phyloP scores from a whole-genome alignment of 2,329 filamentous ascomycete species.

The Ampelomyces quisqualis region DNA sequence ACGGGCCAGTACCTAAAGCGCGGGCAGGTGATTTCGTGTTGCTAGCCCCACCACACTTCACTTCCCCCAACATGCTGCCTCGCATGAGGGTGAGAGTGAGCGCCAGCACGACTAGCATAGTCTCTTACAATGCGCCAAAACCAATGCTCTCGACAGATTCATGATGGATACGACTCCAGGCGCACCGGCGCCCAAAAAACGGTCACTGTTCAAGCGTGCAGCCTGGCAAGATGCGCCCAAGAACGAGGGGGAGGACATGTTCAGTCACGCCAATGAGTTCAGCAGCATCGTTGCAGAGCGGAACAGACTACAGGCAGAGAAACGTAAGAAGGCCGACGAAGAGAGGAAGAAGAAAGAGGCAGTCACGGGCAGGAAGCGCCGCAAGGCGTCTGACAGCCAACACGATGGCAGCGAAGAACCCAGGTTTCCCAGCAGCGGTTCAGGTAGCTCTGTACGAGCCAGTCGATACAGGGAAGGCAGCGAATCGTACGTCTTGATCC shows the following conservation, averaged over 20 bases:
- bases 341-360: slow-evolving; percentile 1
- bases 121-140: too few species aligned
- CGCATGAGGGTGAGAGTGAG: too few species aligned
- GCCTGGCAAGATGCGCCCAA: slow-evolving; percentile 49
- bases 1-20: slow-evolving; percentile 8
- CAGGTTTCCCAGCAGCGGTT: slow-evolving; percentile 7
- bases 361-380: slow-evolving; percentile 12
- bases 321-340: slow-evolving; percentile 5
- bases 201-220: slow-evolving; percentile 58
- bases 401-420: slow-evolving; percentile 21
- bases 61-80: too few species aligned
- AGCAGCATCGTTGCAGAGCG: slow-evolving; percentile 44
- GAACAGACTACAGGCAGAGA: slow-evolving; percentile 30
- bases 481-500: slow-evolving; percentile 19
- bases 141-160: too few species aligned
- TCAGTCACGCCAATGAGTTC: slow-evolving; percentile 48
- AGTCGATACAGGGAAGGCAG: slow-evolving; percentile 10
- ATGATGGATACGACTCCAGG: slow-evolving; percentile 30
- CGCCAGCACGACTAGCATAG: too few species aligned
- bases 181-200: slow-evolving; percentile 42
- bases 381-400: slow-evolving; percentile 20
- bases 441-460: slow-evolving; percentile 10
- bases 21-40: slow-evolving; percentile 2
- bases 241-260: slow-evolving; percentile 42
- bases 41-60: too few species aligned